phyloP scores from a whole-genome alignment of 2,329 filamentous ascomycete genomes.

The Metarhizium rileyi region DNA sequence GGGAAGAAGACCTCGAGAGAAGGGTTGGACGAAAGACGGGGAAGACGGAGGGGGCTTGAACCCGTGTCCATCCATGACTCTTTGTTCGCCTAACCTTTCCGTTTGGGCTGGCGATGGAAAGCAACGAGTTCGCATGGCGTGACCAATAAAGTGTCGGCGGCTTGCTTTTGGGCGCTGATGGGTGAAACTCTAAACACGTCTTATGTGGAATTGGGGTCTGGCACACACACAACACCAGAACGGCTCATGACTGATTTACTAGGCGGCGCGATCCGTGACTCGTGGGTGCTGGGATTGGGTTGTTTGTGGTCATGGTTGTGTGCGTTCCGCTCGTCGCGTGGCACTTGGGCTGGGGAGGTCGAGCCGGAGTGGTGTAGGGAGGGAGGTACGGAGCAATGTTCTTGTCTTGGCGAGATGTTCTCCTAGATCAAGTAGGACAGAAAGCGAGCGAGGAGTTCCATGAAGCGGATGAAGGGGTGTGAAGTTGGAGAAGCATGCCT shows the following conservation, averaged over 20 bases:
- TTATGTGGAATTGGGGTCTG: background rate
- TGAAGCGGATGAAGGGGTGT: no score
- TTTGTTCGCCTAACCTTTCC: background rate
- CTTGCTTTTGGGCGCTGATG: background rate
- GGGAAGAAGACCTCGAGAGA: background rate
- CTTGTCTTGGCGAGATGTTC: no score
- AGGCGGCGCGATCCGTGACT: background rate
- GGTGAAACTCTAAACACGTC: background rate
- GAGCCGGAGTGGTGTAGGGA: background rate
- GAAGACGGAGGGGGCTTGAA: background rate
- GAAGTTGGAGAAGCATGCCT: no score
- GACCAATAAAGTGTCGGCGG: background rate
- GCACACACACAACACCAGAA: no score
- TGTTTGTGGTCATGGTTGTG: no score
- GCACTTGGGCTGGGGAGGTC: background rate
- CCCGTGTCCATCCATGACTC: background rate
- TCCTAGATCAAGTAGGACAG: no score
- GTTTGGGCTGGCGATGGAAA: background rate
- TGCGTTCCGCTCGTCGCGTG: background rate
- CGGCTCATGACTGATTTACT: background rate
- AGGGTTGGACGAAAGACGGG: background rate
- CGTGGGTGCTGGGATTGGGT: background rate
- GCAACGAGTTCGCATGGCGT: background rate
- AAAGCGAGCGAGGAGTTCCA: no score
- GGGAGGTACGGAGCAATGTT: no score